A percentile compares a stretch with the other conserved stretches of the same genome.
Evolutionary conservation across 108 stramenopile species (phyloP).

Genomic region (Conticribra guillardii): DNA sequence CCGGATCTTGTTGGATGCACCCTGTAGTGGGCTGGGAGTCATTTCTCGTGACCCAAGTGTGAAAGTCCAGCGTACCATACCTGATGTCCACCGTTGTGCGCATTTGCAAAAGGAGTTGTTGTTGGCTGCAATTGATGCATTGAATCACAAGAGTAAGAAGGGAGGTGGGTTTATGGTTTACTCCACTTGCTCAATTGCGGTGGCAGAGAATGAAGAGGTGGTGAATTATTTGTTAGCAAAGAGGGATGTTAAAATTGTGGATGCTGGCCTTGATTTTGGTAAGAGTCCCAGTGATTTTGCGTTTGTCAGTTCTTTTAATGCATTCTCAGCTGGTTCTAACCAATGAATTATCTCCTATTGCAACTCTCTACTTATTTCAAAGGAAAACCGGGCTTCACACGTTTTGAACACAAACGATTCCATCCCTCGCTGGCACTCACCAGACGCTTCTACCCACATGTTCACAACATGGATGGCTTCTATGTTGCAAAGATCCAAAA

Average conservation of each 20-base stretch:
- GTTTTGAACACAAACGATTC: conserved; percentile 94
- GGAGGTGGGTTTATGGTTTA: conserved; percentile 98
- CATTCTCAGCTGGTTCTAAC: background rate
- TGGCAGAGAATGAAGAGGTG: conserved; percentile 98
- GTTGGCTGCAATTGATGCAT: conserved; percentile 96
- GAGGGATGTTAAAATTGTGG: conserved; percentile 94
- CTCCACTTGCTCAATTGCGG: conserved; percentile 97
- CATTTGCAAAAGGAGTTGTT: conserved; percentile 98
- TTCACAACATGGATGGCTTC: conserved; percentile 99
- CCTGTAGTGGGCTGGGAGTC: conserved; percentile 98
- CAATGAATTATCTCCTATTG: background rate
- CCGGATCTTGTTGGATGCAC: conserved; percentile 97
- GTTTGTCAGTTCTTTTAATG: background rate
- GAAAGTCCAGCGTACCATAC: conserved; percentile 94
- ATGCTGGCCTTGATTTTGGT: conserved; percentile 92
- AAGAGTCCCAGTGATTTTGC: conserved; percentile 26
- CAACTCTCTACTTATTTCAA: background rate
- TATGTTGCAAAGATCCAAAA: conserved; percentile 98
- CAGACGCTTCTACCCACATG: conserved; percentile 98
- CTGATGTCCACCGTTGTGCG: conserved; percentile 89
- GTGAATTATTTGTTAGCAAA: conserved; percentile 96
- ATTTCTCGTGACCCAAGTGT: conserved; percentile 97
- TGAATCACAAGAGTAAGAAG: conserved; percentile 89
- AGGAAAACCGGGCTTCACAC: conserved; percentile 93
- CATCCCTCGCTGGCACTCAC: conserved; percentile 95